phyloP scores from a whole-genome alignment of 1,284 basidiomycete genomes.

The Tilletia caries region DNA sequence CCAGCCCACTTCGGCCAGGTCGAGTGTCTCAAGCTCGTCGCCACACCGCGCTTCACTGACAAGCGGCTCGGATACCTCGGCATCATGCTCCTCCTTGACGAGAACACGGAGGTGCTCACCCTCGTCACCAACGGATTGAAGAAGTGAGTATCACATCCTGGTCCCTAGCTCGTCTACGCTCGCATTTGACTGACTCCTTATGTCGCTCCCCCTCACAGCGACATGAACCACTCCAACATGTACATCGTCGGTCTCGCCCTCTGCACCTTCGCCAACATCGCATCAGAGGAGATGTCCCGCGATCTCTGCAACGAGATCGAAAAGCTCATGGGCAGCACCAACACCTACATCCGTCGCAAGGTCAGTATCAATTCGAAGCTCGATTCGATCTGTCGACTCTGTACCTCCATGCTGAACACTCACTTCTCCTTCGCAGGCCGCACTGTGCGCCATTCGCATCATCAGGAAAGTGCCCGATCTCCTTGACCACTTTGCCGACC shows the following conservation, averaged over 20 bases:
- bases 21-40: conserved; percentile 97
- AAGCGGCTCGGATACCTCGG: conserved; percentile 95
- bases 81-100: conserved; percentile 95
- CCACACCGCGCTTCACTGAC: conserved; percentile 93
- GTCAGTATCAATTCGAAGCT: too few relatives aligned
- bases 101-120: conserved; percentile 96
- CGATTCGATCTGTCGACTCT: too few relatives aligned
- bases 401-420: too few relatives aligned
- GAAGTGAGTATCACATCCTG: conserved; percentile 67
- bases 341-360: conserved; percentile 99
- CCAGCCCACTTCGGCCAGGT: conserved; percentile 99
- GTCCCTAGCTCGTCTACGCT: background rate
- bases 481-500: conserved; percentile 83
- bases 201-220: conserved; percentile 51
- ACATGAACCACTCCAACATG: conserved; percentile 99
- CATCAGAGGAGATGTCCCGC: conserved; percentile 67
- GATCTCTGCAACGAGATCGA: conserved; percentile 71
- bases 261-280: conserved; percentile 98
- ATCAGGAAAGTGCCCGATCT: conserved; percentile 96
- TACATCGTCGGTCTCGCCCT: conserved; percentile 95
- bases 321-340: conserved; percentile 92
- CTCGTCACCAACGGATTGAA: conserved; percentile 97
- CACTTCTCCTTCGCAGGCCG: conserved; percentile 64
- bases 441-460: conserved; percentile 91
- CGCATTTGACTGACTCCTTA: background rate